Conservation (phyloP, 2,329 filamentous ascomycete genomes). For the Pseudocercospora musae region DNA sequence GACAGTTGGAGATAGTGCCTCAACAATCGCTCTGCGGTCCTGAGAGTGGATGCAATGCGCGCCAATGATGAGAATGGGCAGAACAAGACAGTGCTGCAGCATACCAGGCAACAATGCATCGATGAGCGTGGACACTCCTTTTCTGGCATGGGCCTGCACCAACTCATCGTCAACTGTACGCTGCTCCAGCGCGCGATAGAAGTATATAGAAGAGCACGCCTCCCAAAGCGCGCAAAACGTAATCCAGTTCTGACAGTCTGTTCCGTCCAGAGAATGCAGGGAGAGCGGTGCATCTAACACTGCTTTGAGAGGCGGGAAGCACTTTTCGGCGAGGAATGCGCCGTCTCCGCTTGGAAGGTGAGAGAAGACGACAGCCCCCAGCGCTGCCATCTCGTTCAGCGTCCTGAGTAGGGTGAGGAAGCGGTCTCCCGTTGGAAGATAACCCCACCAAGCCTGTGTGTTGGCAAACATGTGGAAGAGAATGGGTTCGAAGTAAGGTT, state of each 20-base stretch:
- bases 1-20: slow-evolving; percentile 13
- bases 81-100: slow-evolving; percentile 17
- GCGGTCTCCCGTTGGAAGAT: slow-evolving; percentile 4
- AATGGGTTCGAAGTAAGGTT: slow-evolving; percentile 14
- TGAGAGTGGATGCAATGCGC: slow-evolving; percentile 9
- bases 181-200: slow-evolving; percentile 8
- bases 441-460: slow-evolving; percentile 17
- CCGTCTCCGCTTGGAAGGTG: slow-evolving; percentile 1
- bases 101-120: slow-evolving; percentile 10
- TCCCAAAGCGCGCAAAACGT: slow-evolving; percentile 8
- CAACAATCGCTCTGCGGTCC: slow-evolving; percentile 7
- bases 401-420: slow-evolving; percentile 8
- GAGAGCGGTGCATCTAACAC: not conserved
- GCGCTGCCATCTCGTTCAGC: slow-evolving; percentile 11
- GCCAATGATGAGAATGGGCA: slow-evolving; percentile 17
- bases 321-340: slow-evolving; percentile 3
- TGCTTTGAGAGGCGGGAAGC: slow-evolving; percentile 2
- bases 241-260: slow-evolving; percentile 2
- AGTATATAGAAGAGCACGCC: slow-evolving; percentile 11
- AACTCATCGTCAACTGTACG: slow-evolving; percentile 4
- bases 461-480: slow-evolving; percentile 13
- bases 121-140: slow-evolving; percentile 10
- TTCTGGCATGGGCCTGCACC: slow-evolving; percentile 10
- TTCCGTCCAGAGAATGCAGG: not conserved
- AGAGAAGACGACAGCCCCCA: slow-evolving; percentile 8